Evolutionary conservation across 805 yeast genomes (phyloP).

Genomic region (Wickerhamiella qilinensis): DNA sequence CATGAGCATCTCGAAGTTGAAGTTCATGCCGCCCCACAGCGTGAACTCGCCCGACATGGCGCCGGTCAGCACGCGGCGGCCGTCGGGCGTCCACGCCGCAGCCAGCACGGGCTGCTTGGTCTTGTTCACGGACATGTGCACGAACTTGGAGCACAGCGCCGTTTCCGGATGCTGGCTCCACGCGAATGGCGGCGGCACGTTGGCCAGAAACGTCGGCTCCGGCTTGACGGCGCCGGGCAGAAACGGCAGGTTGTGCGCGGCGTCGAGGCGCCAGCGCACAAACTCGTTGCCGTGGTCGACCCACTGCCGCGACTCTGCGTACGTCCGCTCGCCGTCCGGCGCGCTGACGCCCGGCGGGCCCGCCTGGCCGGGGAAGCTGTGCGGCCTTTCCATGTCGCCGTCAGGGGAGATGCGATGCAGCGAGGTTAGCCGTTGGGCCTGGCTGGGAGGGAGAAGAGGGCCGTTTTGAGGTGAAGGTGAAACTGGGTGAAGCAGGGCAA

Average conservation of each 20-base stretch:
- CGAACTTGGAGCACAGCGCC: conserved; percentile 65
- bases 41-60: conserved; percentile 92
- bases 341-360: background rate
- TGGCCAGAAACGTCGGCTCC: conserved; percentile 45
- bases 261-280: conserved; percentile 41
- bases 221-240: conserved; percentile 33
- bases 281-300: conserved; percentile 64
- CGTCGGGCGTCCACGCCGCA: conserved; percentile 95
- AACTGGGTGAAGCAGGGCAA: too few species aligned
- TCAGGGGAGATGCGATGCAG: too few species aligned
- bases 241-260: conserved; percentile 22
- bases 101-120: conserved; percentile 81
- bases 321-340: background rate
- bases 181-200: conserved; percentile 47
- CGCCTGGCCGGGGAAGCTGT: background rate
- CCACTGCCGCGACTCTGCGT: conserved; percentile 2
- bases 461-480: too few species aligned
- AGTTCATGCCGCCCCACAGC: conserved; percentile 89
- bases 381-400: too few species aligned
- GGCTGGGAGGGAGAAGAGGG: too few species aligned
- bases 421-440: too few species aligned
- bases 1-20: conserved; percentile 92
- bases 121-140: conserved; percentile 80
- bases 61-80: conserved; percentile 76
- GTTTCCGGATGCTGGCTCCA: conserved; percentile 35